Evolutionary conservation across 2,329 filamentous ascomycete genomes (phyloP), one percentile per base, ranked within the genome.

Genomic region (Neonectria ditissima): DNA sequence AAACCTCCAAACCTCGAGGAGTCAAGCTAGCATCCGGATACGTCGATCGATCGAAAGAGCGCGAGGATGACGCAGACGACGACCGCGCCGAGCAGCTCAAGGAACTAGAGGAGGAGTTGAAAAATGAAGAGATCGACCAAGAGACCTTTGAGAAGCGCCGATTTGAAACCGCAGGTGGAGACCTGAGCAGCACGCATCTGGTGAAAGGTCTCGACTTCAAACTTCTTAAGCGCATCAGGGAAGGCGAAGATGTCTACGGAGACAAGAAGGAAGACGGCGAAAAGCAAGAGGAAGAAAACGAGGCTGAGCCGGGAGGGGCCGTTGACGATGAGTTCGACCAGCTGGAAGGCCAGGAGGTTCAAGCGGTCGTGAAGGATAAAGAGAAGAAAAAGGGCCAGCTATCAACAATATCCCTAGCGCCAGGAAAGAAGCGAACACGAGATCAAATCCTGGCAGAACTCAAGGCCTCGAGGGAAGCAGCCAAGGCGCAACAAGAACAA

Each of bases 151-250:
- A 95, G 72, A 89, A 86, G 71, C 78, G 95, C 43, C 84, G 91
- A 34, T 87, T 87, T 66, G 87, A 97, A 70, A 93, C 97, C 59
- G 87, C 93, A 1, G 94, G 94, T 4, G 95, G 94, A 8, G 92
- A 97, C 76, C 80, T 94, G 22, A 83, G 83, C 14, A 93, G 89
- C 71, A 97, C 94, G 14, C 93, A 97, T 83, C 80, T 97, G 68
- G 91, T 98, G 51, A 98, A 97, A 76, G 96, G 96, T 0, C 80
- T 99, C 53, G 96, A 99, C 79, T 92, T 93, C 76, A 91, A 92
- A 77, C 82, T 98, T 13, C 81, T 94, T 28, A 87, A 92, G 76
- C 84, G 89, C 69, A 85, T 92, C 63, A 86, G 86, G 64, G 86
- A 84, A 59, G 92, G 91, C 43, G 92, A 94, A 76, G 81, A 94